Percentiles rank a stretch among this genome's conserved stretches.
phyloP scores from a whole-genome alignment of 2,329 filamentous ascomycete genomes.

The Nannizzia gypsea region DNA sequence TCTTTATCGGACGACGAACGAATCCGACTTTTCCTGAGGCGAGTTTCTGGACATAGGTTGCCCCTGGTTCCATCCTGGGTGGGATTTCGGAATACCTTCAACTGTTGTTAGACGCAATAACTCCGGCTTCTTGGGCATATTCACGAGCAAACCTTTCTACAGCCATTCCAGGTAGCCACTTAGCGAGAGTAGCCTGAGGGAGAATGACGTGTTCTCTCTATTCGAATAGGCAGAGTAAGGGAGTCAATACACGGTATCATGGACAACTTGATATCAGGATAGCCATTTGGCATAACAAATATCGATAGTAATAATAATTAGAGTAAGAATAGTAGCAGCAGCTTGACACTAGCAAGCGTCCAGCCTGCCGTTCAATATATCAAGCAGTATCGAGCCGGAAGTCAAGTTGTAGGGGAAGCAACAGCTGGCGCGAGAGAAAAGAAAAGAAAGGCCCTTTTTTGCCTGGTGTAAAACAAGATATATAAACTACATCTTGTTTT shows the following conservation, averaged over 20 bases:
- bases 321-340: not conserved
- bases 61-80: conserved; percentile 9
- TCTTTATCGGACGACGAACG: conserved; percentile 12
- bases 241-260: not conserved
- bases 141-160: not conserved
- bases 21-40: conserved; percentile 14
- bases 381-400: not conserved
- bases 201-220: not conserved
- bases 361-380: conserved; percentile 3
- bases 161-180: not conserved
- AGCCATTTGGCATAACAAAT: not conserved
- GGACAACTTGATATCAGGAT: not conserved
- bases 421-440: not conserved
- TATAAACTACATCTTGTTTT: not conserved
- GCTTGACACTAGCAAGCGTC: not conserved
- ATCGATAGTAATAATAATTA: not conserved
- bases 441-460: not conserved
- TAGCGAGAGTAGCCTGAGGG: not conserved
- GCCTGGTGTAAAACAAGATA: not conserved
- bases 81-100: not conserved
- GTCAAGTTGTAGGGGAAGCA: not conserved
- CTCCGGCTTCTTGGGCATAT: not conserved
- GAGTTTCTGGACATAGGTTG: conserved; percentile 10
- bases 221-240: not conserved
- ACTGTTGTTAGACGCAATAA: not conserved